Conservation (phyloP, 768 basidiomycete species). For the Pleurotus platypus region DNA sequence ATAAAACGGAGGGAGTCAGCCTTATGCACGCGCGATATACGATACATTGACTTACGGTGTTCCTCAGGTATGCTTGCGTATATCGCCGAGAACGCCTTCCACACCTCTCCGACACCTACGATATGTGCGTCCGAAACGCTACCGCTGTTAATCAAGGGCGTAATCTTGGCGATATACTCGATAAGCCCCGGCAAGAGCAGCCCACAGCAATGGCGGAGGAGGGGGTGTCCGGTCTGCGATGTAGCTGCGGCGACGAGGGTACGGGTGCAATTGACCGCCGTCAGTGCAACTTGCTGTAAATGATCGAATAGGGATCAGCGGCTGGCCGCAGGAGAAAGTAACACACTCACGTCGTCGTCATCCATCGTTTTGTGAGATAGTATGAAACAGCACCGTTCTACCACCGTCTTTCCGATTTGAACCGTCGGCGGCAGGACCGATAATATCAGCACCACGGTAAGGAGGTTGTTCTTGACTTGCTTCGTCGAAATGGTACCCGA, state of each 20-base stretch:
- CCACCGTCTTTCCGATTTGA: slow-evolving; percentile 65
- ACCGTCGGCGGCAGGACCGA: slow-evolving; percentile 70
- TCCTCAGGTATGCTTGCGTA: slow-evolving; percentile 53
- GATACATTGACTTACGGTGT: too few species aligned
- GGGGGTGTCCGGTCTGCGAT: slow-evolving; percentile 43
- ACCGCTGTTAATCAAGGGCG: slow-evolving; percentile 57
- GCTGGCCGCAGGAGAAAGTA: neutral
- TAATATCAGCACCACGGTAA: slow-evolving; percentile 81
- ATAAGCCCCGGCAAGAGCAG: slow-evolving; percentile 79
- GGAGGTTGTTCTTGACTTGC: slow-evolving; percentile 88
- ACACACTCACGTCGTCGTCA: slow-evolving; percentile 54
- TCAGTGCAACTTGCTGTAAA: slow-evolving; percentile 45
- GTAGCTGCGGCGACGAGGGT: slow-evolving; percentile 75
- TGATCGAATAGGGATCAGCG: neutral
- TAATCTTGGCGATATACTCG: slow-evolving; percentile 71
- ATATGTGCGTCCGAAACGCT: slow-evolving; percentile 50
- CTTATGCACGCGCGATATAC: too few species aligned
- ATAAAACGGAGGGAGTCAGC: too few species aligned
- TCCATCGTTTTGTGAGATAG: slow-evolving; percentile 79
- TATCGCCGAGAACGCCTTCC: slow-evolving; percentile 75
- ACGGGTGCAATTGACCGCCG: slow-evolving; percentile 86
- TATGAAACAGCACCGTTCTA: slow-evolving; percentile 84
- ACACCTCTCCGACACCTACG: slow-evolving; percentile 70
- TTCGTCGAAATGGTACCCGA: slow-evolving; percentile 69
- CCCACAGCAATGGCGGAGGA: slow-evolving; percentile 68